Evolutionary conservation across 2,329 filamentous ascomycete genomes (phyloP).

Genomic region (Talaromyces atroroseus): DNA sequence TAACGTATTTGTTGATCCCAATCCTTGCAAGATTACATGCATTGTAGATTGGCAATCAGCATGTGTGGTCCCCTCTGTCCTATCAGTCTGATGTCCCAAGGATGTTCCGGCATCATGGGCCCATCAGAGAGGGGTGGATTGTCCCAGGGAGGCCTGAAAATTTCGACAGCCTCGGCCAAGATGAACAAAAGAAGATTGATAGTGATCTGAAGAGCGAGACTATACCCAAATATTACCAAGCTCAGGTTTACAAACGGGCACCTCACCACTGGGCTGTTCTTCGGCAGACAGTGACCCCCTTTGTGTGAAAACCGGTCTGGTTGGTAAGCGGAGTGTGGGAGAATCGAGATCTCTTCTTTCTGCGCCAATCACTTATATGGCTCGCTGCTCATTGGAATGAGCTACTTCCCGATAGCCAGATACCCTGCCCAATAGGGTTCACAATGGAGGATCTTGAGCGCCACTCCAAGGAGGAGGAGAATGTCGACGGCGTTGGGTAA

Average conservation of each 20-base stretch:
- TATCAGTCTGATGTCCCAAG: constrained; percentile 25
- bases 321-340: constrained; percentile 29
- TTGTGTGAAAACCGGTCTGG: constrained; percentile 27
- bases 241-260: constrained; percentile 24
- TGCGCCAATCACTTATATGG: constrained; percentile 25
- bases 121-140: constrained; percentile 26
- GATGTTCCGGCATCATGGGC: constrained; percentile 24
- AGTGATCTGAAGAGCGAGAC: constrained; percentile 28
- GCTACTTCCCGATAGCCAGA: constrained; percentile 9
- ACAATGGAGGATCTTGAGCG: constrained; percentile 19
- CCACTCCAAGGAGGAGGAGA: constrained; percentile 26
- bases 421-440: constrained; percentile 14
- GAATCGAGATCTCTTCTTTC: constrained; percentile 28
- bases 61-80: constrained; percentile 28
- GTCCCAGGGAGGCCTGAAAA: constrained; percentile 25
- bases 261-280: constrained; percentile 27
- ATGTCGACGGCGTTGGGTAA: constrained; percentile 25
- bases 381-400: constrained; percentile 21
- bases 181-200: constrained; percentile 24
- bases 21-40: constrained; percentile 16
- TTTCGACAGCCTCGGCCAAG: constrained; percentile 21
- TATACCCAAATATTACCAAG: constrained; percentile 32
- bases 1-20: constrained; percentile 25
- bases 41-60: constrained; percentile 27
- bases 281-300: constrained; percentile 16